phyloP scores from a whole-genome alignment of 2,329 filamentous ascomycete genomes.

The Paecilomyces sp. region DNA sequence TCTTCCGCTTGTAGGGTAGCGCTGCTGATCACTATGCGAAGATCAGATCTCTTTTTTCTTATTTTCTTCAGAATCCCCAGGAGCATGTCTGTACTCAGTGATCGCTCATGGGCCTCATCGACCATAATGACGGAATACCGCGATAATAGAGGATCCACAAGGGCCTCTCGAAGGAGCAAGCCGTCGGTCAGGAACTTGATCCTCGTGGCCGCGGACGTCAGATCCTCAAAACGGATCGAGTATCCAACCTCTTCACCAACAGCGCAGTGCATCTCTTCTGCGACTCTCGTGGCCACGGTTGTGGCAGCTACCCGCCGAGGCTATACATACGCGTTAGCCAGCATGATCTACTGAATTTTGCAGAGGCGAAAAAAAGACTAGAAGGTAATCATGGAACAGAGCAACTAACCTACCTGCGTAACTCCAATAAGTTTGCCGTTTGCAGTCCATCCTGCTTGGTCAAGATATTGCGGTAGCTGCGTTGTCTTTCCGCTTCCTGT shows the following conservation, averaged over 20 bases:
- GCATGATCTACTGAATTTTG: not conserved
- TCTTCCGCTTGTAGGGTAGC: constrained; percentile 86
- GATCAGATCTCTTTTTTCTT: constrained; percentile 65
- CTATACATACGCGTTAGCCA: constrained; percentile 38
- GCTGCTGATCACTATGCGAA: constrained; percentile 86
- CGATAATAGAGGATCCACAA: constrained; percentile 85
- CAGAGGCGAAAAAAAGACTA: not conserved
- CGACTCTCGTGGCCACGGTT: constrained; percentile 79
- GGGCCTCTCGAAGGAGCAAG: constrained; percentile 78
- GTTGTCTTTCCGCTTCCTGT: constrained; percentile 95
- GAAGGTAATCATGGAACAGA: constrained; percentile 10
- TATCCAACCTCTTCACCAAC: constrained; percentile 89
- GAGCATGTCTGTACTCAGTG: constrained; percentile 83
- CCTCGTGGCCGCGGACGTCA: constrained; percentile 72
- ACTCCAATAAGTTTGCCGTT: constrained; percentile 78
- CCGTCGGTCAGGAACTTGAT: constrained; percentile 97
- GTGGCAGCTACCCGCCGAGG: constrained; percentile 86
- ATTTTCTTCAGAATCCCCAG: constrained; percentile 91
- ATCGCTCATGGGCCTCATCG: constrained; percentile 92
- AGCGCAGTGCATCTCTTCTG: constrained; percentile 79
- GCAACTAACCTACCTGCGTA: constrained; percentile 64
- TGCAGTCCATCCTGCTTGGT: constrained; percentile 80
- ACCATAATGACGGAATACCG: constrained; percentile 96
- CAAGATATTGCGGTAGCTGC: constrained; percentile 86
- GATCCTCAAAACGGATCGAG: constrained; percentile 86